Evolutionary conservation across 1,284 basidiomycete genomes (phyloP), one percentile per base, ranked within the genome.

Genomic region (Melampsora medusae): DNA sequence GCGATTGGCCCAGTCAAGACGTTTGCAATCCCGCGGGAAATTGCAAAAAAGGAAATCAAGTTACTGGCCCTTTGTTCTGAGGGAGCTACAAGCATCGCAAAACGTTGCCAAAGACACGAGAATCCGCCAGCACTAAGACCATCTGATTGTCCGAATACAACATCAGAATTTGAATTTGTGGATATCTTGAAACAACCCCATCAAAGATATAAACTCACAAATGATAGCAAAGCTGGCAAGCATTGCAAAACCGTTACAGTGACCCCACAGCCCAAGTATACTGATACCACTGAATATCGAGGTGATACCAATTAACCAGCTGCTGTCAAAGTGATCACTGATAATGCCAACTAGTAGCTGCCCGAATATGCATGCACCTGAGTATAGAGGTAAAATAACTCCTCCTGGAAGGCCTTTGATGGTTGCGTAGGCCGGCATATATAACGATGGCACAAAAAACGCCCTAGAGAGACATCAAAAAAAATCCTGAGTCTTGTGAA

Each of bases 51-150:
- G 17, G 64, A 59, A 5, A 71, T 61, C 42, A 71, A 25, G 31
- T 61, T 50, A 7, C 69, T 48, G 22, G 69, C 31, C 35, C 62
- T 71, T 16, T 59, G 69, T 28, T 71, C 69, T 25, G 69, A 71
- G 2, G 69, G 69, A 17, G 69, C 69, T n/a, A 71, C 35, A 42
- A 48, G n/a, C 69, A 71, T 71, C 1, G 69, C 69, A 35, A 71
- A 71, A n/a, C 69, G 59, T n/a, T 62, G 69, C 69, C 69, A 71
- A 31, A 71, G 60, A 33, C 69, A 62, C 31, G 69, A 71, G 50
- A 71, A 71, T 25, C 69, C 69, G 31, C 69, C 69, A 19, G 69
- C 69, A 64, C 69, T 71, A 17, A 71, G 59, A 33, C 69, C 69
- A 64, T 71, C 69, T 71, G 19, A 7, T 33, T 17, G 25, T 49